phyloP scores from a whole-genome alignment of 73 alveolate species.

The Paramecium primaurelia region DNA sequence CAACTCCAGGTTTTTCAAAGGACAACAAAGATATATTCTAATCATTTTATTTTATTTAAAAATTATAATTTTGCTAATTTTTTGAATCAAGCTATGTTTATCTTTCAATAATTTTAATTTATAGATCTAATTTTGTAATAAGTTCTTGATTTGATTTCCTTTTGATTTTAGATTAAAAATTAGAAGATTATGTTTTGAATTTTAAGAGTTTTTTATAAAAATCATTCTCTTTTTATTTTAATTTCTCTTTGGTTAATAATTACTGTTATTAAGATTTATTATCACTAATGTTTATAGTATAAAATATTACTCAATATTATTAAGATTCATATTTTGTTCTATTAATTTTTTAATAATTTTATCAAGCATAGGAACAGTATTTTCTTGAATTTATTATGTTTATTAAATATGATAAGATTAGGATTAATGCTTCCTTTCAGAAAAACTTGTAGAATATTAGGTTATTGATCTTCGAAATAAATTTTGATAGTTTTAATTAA shows the following conservation, averaged over 20 bases:
- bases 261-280: background rate
- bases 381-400: background rate
- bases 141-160: too few relatives aligned
- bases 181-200: background rate
- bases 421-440: background rate
- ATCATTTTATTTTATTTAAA: background rate
- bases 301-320: background rate
- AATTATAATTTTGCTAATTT: background rate
- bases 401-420: background rate
- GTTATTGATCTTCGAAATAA: background rate
- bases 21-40: background rate
- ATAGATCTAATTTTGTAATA: background rate
- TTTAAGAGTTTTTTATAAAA: background rate
- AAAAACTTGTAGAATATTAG: background rate
- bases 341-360: background rate
- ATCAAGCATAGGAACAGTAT: background rate
- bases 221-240: background rate
- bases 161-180: background rate
- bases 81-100: background rate
- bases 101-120: background rate
- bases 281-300: background rate
- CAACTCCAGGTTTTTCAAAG: conserved; percentile 34
- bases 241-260: background rate
- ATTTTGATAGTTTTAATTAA: background rate
- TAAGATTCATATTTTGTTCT: background rate